Conservation (phyloP, 805 yeast genomes). For the Nematodospora valgi region DNA sequence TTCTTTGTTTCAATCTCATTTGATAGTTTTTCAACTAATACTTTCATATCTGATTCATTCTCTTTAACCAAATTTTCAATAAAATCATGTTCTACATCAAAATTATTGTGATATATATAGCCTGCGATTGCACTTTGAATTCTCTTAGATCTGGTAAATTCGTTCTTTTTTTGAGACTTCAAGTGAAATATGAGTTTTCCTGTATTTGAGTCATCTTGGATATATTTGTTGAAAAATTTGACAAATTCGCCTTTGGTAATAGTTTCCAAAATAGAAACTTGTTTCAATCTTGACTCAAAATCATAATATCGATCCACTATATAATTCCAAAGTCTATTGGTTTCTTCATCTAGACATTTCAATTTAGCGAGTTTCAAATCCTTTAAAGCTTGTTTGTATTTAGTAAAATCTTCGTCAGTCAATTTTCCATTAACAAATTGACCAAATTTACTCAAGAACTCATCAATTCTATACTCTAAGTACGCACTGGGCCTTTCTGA, state of each 20-base stretch:
- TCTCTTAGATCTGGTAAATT: conserved; percentile 15
- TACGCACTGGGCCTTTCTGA: conserved; percentile 75
- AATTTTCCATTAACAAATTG: conserved; percentile 43
- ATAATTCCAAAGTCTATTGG: conserved; percentile 57
- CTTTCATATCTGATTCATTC: conserved; percentile 1
- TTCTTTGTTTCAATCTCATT: neutral
- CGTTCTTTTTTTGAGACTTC: conserved; percentile 45
- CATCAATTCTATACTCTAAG: conserved; percentile 71
- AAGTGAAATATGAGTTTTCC: conserved; percentile 35
- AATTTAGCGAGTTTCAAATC: conserved; percentile 64
- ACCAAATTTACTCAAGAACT: conserved; percentile 53
- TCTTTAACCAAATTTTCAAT: conserved; percentile 16
- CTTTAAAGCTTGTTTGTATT: conserved; percentile 67
- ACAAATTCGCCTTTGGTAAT: conserved; percentile 57
- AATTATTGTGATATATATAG: conserved; percentile 18
- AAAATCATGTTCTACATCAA: conserved; percentile 21
- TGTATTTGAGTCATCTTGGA: conserved; percentile 11
- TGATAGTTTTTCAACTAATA: conserved; percentile 3
- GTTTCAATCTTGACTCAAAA: conserved; percentile 55
- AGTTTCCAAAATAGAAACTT: conserved; percentile 52
- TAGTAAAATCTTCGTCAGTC: conserved; percentile 60
- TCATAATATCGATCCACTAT: conserved; percentile 79
- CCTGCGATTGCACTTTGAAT: conserved; percentile 25
- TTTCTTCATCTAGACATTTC: conserved; percentile 79
- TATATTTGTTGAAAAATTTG: conserved; percentile 46